Percentiles rank a stretch among this genome's conserved stretches.
phyloP scores from a whole-genome alignment of 2,329 filamentous ascomycete species.

The Beauveria sp. region DNA sequence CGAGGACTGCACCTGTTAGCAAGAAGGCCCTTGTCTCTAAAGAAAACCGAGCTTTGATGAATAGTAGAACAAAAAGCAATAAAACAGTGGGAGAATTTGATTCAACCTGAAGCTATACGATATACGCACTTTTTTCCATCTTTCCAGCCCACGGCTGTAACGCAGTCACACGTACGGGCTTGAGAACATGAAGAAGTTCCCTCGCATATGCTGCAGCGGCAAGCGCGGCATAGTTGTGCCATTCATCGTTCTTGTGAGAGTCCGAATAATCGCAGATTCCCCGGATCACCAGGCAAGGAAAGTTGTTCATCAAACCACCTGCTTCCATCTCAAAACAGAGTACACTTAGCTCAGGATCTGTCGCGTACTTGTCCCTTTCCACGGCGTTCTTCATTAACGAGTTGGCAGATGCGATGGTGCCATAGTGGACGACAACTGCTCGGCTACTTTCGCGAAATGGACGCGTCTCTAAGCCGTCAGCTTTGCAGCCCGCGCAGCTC shows the following conservation, averaged over 20 bases:
- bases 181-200: slow-evolving; percentile 7
- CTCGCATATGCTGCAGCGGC: slow-evolving; percentile 21
- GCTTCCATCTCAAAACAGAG: slow-evolving; percentile 22
- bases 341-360: background rate
- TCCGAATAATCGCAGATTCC: slow-evolving; percentile 32
- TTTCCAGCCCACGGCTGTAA: background rate
- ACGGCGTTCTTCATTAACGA: background rate
- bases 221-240: slow-evolving; percentile 26
- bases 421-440: slow-evolving; percentile 5
- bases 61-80: too few species aligned
- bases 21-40: too few species aligned
- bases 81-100: too few species aligned
- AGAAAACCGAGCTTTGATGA: too few species aligned
- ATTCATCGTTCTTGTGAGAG: slow-evolving; percentile 28
- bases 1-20: too few species aligned
- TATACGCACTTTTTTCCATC: background rate
- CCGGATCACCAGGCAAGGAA: slow-evolving; percentile 26
- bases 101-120: background rate
- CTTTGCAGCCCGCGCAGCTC: background rate
- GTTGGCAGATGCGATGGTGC: slow-evolving; percentile 1
- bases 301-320: slow-evolving; percentile 16
- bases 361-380: background rate
- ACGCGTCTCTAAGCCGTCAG: background rate
- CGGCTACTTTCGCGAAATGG: background rate
- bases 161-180: background rate